phyloP scores from a whole-genome alignment of 2,329 filamentous ascomycete species.

The Calonectria pauciramosa region DNA sequence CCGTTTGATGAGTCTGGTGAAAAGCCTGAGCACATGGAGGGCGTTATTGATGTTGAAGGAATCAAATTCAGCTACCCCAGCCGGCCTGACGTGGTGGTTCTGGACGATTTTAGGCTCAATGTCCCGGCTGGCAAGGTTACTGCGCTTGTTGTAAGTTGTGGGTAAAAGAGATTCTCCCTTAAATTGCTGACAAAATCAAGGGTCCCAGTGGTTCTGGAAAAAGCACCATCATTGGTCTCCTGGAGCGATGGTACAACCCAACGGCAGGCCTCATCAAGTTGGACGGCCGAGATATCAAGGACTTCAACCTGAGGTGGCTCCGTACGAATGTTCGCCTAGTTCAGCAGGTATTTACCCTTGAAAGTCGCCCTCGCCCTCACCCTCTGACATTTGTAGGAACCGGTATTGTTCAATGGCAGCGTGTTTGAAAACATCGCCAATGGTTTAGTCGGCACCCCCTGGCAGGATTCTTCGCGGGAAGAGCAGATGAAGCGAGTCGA shows the following conservation, averaged over 20 bases:
- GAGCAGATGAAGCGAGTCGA: constrained; percentile 57
- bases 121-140: constrained; percentile 59
- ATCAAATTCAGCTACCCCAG: constrained; percentile 59
- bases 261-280: constrained; percentile 47
- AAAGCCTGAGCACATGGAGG: constrained; percentile 41
- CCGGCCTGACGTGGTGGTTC: constrained; percentile 54
- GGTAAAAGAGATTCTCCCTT: neutral
- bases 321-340: constrained; percentile 45
- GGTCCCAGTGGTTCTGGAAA: constrained; percentile 54
- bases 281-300: constrained; percentile 47
- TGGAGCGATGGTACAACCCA: constrained; percentile 54
- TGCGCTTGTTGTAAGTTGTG: constrained; percentile 50
- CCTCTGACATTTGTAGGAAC: constrained; percentile 47
- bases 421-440: constrained; percentile 68
- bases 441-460: constrained; percentile 58
- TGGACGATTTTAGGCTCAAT: constrained; percentile 55
- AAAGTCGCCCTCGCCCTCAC: neutral
- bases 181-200: constrained; percentile 34
- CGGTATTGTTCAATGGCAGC: constrained; percentile 56
- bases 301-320: constrained; percentile 53
- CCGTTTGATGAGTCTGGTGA: constrained; percentile 48
- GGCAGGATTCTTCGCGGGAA: constrained; percentile 47
- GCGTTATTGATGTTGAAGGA: constrained; percentile 52
- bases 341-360: neutral
- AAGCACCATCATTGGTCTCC: constrained; percentile 52